Base-by-base conservation (phyloP, 1,284 basidiomycete species). In the Rhodotorula sp. region DNA sequence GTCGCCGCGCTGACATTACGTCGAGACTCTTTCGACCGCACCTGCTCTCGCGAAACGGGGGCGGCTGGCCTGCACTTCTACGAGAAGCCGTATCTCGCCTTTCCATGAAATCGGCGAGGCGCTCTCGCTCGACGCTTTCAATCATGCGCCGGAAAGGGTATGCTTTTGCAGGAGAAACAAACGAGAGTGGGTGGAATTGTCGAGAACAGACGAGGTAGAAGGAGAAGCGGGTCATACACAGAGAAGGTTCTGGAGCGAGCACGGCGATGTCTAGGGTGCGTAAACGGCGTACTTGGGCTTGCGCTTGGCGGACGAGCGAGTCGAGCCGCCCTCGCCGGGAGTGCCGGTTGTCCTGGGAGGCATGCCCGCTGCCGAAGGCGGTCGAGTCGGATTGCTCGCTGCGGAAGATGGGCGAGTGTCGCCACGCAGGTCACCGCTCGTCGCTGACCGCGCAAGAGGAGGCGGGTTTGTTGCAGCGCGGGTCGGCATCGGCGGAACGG, bases 381-480 rank as follows among this genome's bases (percentile, higher is more conserved):
- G 51, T 9, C 59, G 59, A 32, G 59, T 29, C 59, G 59, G 59
- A 24, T n/a, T 27, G 15, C 59, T 30, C 11, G 60, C 51, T 1
- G 60, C 51, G 22, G 59, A 51, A 2, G 59, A 36, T n/a, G 59
- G 59, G 20, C 60, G 60, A 13, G 36, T 39, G 27, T 62, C 52
- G 44, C 52, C 19, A n/a, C 68, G 68, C 27, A 75, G 32, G 56
- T 73, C 72, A 17, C 61, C 64, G 4, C 63, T 61, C 29, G 74
- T 75, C 4, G 60, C 62, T 0, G 67, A 67, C 0, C 71, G 72
- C 32, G 48, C 66, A 15, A 75, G 64, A 2, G 67, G 65, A 6
- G 71, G 72, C n/a, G 70, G 67, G 6, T 47, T 46, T 6, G 64
- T 68, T 24, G 53, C 57, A 13, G 66, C 52, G 30, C 63, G 63